Evolutionary conservation across 73 alveolate genomes (phyloP), one percentile per base, ranked within the genome.

Genomic region (Blepharisma stoltei): DNA sequence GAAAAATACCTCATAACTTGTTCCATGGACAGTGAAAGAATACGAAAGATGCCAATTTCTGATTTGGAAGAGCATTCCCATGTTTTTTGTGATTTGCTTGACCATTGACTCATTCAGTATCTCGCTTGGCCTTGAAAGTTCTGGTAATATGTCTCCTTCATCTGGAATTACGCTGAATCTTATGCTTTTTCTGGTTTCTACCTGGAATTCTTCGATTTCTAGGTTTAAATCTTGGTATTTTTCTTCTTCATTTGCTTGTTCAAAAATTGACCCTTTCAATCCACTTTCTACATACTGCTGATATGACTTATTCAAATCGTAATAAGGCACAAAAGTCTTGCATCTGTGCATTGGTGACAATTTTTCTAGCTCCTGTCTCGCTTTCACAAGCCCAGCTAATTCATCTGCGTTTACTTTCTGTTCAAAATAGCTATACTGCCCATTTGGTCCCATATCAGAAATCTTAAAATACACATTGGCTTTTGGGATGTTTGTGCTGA

Each of bases 211-310:
- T 53, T 91, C 94, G 50, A 32, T 32, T 32, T 32, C 41, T 32
- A 32, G 41, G 41, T 32, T 32, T 32, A 32, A 32, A 32, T 32
- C 41, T 32, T 32, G 41, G 41, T 32, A 32, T 32, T 32, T 32
- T 32, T 32, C 41, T 32, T 32, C 41, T 32, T 32, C 41, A 32
- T 32, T 32, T 32, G 41, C 41, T 32, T 32, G 41, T 3, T 91
- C 83, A n/a, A 90, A 90, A 20, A 14, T 47, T 25, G 14, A n/a
- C 18, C 23, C 92, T 6, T 85, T 88, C 11, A 86, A 82, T 71
- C 89, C 97, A 54, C 85, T 92, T 48, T 91, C 83, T n/a, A 90
- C 92, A 20, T 60, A n/a, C 46, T 60, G 46, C 18, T 60, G 73
- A 38, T 60, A 60, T 25, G 46, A n/a, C 23, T 60, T 60, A 25